These are phyloP conservation scores for Beta macrorhiza DNA, from an alignment of 179 eudicot species.

Conservation along the genomic window DNA sequence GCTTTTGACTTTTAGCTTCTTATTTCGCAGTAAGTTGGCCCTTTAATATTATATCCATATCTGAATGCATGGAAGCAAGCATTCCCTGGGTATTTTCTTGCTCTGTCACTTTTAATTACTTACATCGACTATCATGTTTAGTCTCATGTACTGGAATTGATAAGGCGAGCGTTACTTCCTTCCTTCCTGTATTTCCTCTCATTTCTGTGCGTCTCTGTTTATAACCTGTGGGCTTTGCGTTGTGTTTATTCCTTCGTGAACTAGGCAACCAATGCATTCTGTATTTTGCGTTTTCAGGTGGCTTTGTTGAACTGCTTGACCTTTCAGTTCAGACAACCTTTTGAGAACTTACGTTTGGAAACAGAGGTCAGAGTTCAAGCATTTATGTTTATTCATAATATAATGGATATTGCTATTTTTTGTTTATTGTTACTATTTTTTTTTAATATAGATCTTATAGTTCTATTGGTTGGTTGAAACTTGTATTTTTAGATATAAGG, in stretches of 20 bases:
- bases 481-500: background rate
- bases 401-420: background rate
- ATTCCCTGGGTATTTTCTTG: background rate
- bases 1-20: background rate
- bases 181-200: background rate
- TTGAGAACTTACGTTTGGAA: background rate
- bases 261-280: conserved; percentile 1
- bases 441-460: no score
- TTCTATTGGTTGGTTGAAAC: background rate
- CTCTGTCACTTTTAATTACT: background rate
- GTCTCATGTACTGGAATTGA: background rate
- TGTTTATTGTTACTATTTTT: background rate
- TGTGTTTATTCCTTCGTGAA: conserved; percentile 10
- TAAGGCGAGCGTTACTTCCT: background rate
- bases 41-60: no score
- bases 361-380: conserved; percentile 18
- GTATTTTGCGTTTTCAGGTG: conserved; percentile 18
- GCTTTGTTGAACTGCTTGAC: conserved; percentile 9
- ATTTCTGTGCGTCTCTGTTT: background rate
- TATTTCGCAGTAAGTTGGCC: background rate
- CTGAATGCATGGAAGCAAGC: background rate
- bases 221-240: background rate
- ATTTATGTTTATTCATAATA: background rate
- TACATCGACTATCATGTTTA: background rate
- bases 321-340: conserved; percentile 7